These are phyloP conservation scores for Phialophora macrospora DNA, from an alignment of 2,329 filamentous ascomycete genomes.

Conservation along the genomic window DNA sequence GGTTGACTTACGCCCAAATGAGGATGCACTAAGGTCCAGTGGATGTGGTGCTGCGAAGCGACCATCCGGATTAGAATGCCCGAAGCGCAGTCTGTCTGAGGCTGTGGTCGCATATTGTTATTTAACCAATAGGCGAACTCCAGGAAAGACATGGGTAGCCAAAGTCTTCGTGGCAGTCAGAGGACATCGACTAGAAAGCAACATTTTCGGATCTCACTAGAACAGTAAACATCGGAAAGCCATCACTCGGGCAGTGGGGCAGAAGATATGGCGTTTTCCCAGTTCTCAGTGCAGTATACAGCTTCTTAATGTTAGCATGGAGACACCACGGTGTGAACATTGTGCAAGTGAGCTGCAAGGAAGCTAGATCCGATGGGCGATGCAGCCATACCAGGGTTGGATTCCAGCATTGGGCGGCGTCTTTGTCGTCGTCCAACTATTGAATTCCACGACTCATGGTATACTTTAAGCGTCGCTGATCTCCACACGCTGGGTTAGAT, in stretches of 20 bases:
- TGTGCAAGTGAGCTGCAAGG: background rate
- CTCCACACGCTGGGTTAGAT: background rate
- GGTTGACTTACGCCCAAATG: background rate
- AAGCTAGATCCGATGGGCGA: background rate
- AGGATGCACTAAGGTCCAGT: background rate
- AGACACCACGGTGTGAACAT: background rate
- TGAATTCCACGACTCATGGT: background rate
- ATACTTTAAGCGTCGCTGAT: constrained; percentile 3
- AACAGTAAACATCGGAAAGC: background rate
- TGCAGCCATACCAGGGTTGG: background rate
- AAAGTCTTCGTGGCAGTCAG: background rate
- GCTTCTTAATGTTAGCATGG: background rate
- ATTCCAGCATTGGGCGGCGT: background rate
- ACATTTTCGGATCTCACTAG: background rate
- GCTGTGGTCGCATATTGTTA: background rate
- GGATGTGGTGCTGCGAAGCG: background rate
- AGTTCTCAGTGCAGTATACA: background rate
- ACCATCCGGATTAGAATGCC: background rate
- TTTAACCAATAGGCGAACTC: background rate
- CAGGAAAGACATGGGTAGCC: background rate
- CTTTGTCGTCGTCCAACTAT: background rate
- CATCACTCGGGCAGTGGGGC: background rate
- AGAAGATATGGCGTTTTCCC: background rate
- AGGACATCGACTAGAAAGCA: background rate
- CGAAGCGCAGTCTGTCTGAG: background rate